Evolutionary conservation across 345 rosid species (phyloP), one percentile per base, ranked within the genome.

Genomic region (Cardamine resedifolia): DNA sequence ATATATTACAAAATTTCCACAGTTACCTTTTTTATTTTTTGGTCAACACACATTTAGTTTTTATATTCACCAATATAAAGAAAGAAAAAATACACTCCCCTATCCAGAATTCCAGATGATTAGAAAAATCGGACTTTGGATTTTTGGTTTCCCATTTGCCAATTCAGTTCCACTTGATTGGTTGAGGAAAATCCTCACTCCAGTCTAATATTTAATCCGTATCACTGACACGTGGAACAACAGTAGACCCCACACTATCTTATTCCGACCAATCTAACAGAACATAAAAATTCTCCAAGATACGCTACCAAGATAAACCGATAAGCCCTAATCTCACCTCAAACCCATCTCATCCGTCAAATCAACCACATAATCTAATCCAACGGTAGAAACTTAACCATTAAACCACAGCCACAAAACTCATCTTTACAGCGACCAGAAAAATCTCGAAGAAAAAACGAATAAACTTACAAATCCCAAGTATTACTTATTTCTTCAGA

Each of bases 331-430:
- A 31, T 49, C 87, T 85, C 81, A 63, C 10, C 10, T 55, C 3
- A 56, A 69, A 7, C 60, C 3, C 14, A 70, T 64, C 72, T 30
- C 56, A 58, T 26, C 56, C 76, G 72, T 70, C 0, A 0, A 58
- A 64, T 30, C 23, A 10, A 64, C 39, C 67, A 77, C 72, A 67
- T 64, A 62, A 58, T 70, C 6, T 20, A 0, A 77, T 56, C 68
- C 24, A 77, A 77, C 67, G 76, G 76, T 64, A 3, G 1, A 57
- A 5, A 57, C 56, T 11, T 0, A 39, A 36, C 43, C 51, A 68
- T 87, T 85, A 81, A 92, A 75, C 79, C 28, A 50, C 78, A 71
- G 43, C 96, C 96, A 87, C 97, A 82, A 60, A 60, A 10, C 26
- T 55, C 58, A 58, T 61, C 21, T 10, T 38, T 14, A 41, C 47